Conservation (phyloP, 1,284 basidiomycete genomes). For the Papiliotrema flavescens region DNA sequence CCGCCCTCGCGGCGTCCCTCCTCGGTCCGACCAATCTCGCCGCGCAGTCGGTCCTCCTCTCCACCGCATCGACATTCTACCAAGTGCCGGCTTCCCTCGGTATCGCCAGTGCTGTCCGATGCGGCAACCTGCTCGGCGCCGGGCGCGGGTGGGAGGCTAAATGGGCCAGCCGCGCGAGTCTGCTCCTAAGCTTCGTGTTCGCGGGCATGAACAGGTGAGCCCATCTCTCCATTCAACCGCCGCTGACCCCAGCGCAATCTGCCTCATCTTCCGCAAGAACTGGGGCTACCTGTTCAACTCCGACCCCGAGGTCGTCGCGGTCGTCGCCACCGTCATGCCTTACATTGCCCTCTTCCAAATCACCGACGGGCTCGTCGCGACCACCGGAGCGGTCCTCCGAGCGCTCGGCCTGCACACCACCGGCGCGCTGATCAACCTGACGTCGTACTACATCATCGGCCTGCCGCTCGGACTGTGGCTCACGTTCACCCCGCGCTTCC, state of each 20-base stretch:
- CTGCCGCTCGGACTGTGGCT: slow-evolving; percentile 53
- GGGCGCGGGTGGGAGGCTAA: slow-evolving; percentile 63
- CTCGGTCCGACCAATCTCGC: slow-evolving; percentile 53
- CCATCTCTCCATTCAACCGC: slow-evolving; percentile 47
- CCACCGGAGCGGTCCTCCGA: slow-evolving; percentile 71
- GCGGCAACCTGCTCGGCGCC: slow-evolving; percentile 78
- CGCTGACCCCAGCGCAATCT: slow-evolving; percentile 56
- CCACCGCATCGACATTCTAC: slow-evolving; percentile 66
- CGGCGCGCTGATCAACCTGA: slow-evolving; percentile 53
- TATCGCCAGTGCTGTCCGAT: slow-evolving; percentile 77
- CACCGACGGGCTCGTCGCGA: slow-evolving; percentile 63
- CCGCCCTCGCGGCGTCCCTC: slow-evolving; percentile 45
- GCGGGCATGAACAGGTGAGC: slow-evolving; percentile 61
- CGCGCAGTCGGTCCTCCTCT: slow-evolving; percentile 54
- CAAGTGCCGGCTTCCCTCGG: slow-evolving; percentile 79
- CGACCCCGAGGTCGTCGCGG: slow-evolving; percentile 60
- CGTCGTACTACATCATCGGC: slow-evolving; percentile 52
- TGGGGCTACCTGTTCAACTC: slow-evolving; percentile 84
- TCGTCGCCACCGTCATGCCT: slow-evolving; percentile 71
- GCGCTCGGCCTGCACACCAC: slow-evolving; percentile 63
- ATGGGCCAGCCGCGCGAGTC: slow-evolving; percentile 60
- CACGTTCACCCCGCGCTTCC: slow-evolving; percentile 42
- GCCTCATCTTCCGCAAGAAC: slow-evolving; percentile 64
- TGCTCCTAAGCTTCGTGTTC: slow-evolving; percentile 61
- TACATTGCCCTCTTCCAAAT: slow-evolving; percentile 67